These are phyloP conservation scores for Penicillium pancosmium DNA, from an alignment of 495 filamentous ascomycete genomes.

Conservation along the genomic window DNA sequence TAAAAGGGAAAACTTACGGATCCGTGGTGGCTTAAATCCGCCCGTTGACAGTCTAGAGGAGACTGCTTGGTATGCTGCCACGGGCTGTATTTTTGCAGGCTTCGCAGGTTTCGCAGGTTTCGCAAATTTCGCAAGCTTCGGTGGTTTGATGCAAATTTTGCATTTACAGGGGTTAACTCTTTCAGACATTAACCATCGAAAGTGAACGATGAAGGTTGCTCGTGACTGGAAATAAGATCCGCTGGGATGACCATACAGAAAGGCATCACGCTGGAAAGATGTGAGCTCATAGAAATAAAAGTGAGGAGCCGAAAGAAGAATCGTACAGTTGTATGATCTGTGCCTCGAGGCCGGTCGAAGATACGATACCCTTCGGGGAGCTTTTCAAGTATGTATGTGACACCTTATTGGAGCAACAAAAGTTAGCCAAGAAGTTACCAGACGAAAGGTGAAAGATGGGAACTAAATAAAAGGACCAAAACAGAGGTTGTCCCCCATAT, in stretches of 20 bases:
- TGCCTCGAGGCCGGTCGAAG: slow-evolving; percentile 45
- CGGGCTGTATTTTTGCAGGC: slow-evolving; percentile 1
- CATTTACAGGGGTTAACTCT: slow-evolving; percentile 38
- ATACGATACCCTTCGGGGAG: slow-evolving; percentile 60
- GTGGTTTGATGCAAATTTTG: slow-evolving; percentile 34
- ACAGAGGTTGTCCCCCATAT: no score
- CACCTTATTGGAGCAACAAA: slow-evolving; percentile 31
- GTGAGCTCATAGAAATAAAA: slow-evolving; percentile 9
- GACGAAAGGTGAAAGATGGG: neutral
- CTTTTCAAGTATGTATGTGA: slow-evolving; percentile 51
- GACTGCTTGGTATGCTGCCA: neutral
- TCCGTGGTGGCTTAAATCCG: slow-evolving; percentile 14
- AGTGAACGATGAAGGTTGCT: slow-evolving; percentile 59
- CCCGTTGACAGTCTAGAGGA: neutral
- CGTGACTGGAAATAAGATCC: slow-evolving; percentile 54
- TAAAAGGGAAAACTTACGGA: slow-evolving; percentile 19
- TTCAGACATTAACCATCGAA: slow-evolving; percentile 57
- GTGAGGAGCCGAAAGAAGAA: neutral
- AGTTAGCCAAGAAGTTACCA: neutral
- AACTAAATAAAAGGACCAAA: no score
- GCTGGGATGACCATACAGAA: slow-evolving; percentile 58
- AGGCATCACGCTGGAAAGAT: slow-evolving; percentile 46
- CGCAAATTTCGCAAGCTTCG: slow-evolving; percentile 3
- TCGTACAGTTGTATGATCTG: slow-evolving; percentile 41
- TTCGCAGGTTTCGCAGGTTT: neutral